Evolutionary conservation across 2,329 filamentous ascomycete genomes (phyloP).

Genomic region (Trichoderma hamatum): DNA sequence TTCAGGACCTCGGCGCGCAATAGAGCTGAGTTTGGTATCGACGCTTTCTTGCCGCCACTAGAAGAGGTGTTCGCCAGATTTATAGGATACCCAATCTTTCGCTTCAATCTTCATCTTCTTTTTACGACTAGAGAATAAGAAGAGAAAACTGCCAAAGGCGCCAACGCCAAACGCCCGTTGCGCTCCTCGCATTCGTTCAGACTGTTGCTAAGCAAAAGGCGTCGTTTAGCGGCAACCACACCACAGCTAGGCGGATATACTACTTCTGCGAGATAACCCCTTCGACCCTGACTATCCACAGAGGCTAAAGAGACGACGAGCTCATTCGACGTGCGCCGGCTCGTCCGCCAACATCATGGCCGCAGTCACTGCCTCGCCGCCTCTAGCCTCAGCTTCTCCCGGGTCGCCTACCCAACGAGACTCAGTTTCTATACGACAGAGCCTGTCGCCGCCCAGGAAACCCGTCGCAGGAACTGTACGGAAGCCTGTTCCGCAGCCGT

Average conservation of each 20-base stretch:
- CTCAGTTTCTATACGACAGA: conserved; percentile 18
- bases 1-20: conserved; percentile 13
- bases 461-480: conserved; percentile 34
- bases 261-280: neutral
- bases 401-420: conserved; percentile 25
- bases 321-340: conserved; percentile 16
- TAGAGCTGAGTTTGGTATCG: conserved; percentile 1
- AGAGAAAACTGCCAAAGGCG: neutral
- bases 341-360: conserved; percentile 37
- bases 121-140: neutral
- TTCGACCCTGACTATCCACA: neutral
- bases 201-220: neutral
- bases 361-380: conserved; percentile 42
- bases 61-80: neutral
- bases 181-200: conserved; percentile 7
- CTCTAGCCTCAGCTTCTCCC: conserved; percentile 38
- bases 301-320: conserved; percentile 14
- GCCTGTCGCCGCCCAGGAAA: conserved; percentile 26
- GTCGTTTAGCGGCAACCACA: conserved; percentile 15
- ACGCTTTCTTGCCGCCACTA: neutral
- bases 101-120: neutral
- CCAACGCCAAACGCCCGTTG: neutral
- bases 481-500: conserved; percentile 44
- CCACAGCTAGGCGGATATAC: neutral
- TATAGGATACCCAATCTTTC: neutral